These are phyloP conservation scores for Colletotrichum abscissum DNA, from an alignment of 2,329 filamentous ascomycete species.

Conservation along the genomic window DNA sequence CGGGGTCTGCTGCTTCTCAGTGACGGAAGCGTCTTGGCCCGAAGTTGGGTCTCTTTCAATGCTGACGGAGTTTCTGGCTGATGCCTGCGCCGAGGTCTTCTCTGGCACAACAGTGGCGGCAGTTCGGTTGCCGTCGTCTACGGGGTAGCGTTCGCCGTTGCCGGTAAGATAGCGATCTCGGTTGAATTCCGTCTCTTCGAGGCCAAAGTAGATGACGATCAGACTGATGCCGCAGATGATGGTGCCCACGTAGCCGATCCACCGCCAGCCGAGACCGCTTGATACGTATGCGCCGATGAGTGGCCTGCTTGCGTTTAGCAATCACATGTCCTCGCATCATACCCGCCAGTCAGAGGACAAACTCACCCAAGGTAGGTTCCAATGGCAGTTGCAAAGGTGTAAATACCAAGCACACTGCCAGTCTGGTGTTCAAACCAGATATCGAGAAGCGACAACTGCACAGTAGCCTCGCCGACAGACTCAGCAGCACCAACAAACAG, in stretches of 20 bases:
- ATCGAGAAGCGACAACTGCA: constrained; percentile 67
- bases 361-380: constrained; percentile 63
- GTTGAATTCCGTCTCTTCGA: constrained; percentile 65
- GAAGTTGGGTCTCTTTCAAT: background rate
- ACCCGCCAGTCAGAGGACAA: background rate
- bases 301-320: constrained; percentile 42
- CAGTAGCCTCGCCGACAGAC: constrained; percentile 65
- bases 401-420: constrained; percentile 64
- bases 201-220: constrained; percentile 59
- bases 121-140: background rate
- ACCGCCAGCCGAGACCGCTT: constrained; percentile 62
- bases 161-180: constrained; percentile 50
- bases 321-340: no score
- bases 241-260: constrained; percentile 63
- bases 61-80: background rate
- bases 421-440: constrained; percentile 69
- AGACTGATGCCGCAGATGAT: constrained; percentile 61
- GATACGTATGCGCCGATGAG: constrained; percentile 63
- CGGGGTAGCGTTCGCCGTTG: constrained; percentile 39
- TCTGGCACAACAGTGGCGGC: constrained; percentile 30
- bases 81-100: constrained; percentile 25
- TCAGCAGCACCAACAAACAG: constrained; percentile 69
- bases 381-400: constrained; percentile 65
- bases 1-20: background rate
- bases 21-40: background rate